phyloP scores from a whole-genome alignment of 768 basidiomycete genomes.

The Dentipellis sp. region DNA sequence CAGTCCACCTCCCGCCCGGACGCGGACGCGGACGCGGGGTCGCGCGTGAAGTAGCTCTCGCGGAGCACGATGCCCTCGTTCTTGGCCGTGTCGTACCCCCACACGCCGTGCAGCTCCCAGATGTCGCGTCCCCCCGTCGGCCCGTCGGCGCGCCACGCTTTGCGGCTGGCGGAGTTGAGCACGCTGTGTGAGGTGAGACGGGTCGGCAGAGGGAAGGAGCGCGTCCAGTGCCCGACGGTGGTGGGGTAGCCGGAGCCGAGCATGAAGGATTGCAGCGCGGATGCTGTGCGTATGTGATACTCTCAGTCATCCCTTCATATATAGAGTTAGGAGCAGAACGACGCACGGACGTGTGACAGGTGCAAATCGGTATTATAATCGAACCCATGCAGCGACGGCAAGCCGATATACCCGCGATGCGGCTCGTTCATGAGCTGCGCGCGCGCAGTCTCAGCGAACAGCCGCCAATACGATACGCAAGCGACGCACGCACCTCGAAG shows the following conservation, averaged over 20 bases:
- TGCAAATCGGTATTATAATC: conserved; percentile 96
- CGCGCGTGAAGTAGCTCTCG: conserved; percentile 74
- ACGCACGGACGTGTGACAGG: conserved; percentile 67
- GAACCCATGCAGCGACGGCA: conserved; percentile 74
- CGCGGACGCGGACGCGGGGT: conserved; percentile 28
- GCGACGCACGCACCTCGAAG: conserved; percentile 57
- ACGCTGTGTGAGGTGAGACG: conserved; percentile 45
- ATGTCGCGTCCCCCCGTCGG: conserved; percentile 66
- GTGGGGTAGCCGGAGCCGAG: conserved; percentile 88
- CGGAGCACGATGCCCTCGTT: conserved; percentile 65
- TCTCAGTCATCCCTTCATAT: not conserved
- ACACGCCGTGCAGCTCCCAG: conserved; percentile 91
- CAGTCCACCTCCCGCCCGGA: conserved; percentile 56
- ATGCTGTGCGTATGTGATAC: conserved; percentile 36
- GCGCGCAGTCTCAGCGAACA: not conserved
- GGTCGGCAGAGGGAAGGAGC: conserved; percentile 88
- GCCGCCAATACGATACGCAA: not conserved
- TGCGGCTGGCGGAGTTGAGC: conserved; percentile 49
- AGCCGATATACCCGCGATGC: conserved; percentile 83
- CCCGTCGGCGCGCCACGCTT: conserved; percentile 67
- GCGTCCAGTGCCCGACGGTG: conserved; percentile 65
- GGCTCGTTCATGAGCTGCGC: conserved; percentile 87
- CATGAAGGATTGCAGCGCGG: conserved; percentile 82
- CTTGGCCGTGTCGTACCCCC: conserved; percentile 73
- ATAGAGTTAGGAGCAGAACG: not conserved